Conservation (phyloP, 2,329 filamentous ascomycete genomes). For the Fusarium ambrosium region DNA sequence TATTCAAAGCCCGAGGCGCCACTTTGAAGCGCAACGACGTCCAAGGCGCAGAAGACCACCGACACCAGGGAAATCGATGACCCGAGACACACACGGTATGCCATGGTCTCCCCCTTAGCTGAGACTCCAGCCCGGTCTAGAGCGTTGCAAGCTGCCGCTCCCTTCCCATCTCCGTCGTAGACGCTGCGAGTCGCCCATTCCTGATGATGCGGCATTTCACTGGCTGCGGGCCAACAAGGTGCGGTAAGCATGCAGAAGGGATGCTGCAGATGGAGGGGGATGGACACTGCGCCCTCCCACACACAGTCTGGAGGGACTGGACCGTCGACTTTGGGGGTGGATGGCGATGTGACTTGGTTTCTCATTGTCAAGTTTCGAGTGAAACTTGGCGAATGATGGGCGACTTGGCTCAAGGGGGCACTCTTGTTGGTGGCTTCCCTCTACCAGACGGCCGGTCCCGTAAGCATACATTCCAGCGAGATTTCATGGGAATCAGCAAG, state of each 20-base stretch:
- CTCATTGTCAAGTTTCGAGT: not conserved
- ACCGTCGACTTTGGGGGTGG: not conserved
- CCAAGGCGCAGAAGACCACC: conserved; percentile 6
- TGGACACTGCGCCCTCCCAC: not conserved
- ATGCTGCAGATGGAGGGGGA: conserved; percentile 12
- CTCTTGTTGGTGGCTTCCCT: conserved; percentile 9
- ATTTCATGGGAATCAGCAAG: conserved; percentile 13
- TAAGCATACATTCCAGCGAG: conserved; percentile 5
- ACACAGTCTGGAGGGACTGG: not conserved
- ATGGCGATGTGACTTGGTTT: not conserved
- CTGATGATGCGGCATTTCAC: conserved; percentile 26
- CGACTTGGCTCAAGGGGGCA: not conserved
- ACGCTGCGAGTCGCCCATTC: conserved; percentile 5
- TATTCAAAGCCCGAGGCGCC: conserved; percentile 13
- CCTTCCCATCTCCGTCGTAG: conserved; percentile 14
- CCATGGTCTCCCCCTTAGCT: conserved; percentile 1
- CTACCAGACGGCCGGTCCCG: not conserved
- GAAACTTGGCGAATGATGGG: not conserved
- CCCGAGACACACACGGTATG: not conserved
- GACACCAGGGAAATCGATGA: conserved; percentile 3
- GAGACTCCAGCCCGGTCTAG: conserved; percentile 21
- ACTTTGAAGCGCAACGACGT: not conserved
- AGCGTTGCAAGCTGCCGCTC: conserved; percentile 16
- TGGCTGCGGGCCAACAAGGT: conserved; percentile 33
- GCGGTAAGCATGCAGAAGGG: conserved; percentile 11